These are phyloP conservation scores for Glycine tomentella DNA, from an alignment of 306 rosid species.

Conservation along the genomic window DNA sequence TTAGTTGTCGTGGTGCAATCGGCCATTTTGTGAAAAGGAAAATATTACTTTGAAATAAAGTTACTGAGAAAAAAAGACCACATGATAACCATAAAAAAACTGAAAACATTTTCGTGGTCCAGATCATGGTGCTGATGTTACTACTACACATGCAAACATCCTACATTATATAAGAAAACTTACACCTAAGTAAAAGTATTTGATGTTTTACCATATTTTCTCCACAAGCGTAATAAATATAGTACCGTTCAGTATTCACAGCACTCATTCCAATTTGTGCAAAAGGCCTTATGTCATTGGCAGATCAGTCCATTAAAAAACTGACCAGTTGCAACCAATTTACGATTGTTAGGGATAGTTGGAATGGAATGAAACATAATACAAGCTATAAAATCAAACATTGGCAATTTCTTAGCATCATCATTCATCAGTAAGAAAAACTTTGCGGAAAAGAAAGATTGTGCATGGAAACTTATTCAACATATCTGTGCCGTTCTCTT, in stretches of 20 bases:
- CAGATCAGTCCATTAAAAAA: neutral
- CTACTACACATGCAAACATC: neutral
- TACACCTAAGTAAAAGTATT: neutral
- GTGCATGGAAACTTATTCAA: constrained; percentile 9
- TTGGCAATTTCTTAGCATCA: neutral
- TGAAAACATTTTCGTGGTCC: too few species aligned
- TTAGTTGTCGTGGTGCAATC: neutral
- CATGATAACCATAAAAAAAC: neutral
- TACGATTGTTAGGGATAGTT: too few species aligned
- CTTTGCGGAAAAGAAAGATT: neutral
- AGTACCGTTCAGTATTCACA: neutral
- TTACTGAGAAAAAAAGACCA: neutral
- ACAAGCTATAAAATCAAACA: constrained; percentile 1
- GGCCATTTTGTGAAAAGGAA: neutral
- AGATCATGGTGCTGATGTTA: neutral
- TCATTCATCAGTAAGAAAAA: neutral
- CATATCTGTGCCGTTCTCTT: neutral
- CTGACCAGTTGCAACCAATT: neutral
- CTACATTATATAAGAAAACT: neutral
- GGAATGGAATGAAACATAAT: neutral
- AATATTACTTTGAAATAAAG: neutral
- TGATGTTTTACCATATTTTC: neutral
- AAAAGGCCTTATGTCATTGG: too few species aligned
- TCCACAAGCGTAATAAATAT: neutral
- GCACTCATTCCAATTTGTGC: neutral